Percentiles rank a stretch among this genome's conserved stretches.
These are phyloP conservation scores for Fusarium secorum DNA, from an alignment of 2,329 filamentous ascomycete species.

Conservation along the genomic window DNA sequence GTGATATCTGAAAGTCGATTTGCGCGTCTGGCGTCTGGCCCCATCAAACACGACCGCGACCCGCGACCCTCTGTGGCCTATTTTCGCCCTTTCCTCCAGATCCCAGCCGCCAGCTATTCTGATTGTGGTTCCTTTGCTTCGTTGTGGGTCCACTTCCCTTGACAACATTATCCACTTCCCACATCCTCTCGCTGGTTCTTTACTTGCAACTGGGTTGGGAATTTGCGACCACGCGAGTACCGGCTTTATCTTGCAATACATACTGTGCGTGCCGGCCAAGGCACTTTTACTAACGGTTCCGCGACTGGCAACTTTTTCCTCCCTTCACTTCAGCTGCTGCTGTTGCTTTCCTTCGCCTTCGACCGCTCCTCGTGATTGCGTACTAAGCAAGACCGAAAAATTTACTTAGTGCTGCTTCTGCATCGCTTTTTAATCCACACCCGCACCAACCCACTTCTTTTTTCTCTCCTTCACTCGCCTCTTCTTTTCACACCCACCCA, in stretches of 20 bases:
- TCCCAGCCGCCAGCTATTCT: conserved; percentile 42
- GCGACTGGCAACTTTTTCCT: conserved; percentile 13
- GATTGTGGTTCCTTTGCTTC: conserved; percentile 41
- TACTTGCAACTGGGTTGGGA: conserved; percentile 24
- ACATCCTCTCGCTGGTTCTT: conserved; percentile 23
- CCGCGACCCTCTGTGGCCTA: conserved; percentile 38
- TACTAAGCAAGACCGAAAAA: conserved; percentile 31
- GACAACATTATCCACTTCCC: conserved; percentile 40
- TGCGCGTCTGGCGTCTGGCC: conserved; percentile 43
- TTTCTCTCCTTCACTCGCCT: conserved; percentile 38
- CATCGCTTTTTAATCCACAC: conserved; percentile 34
- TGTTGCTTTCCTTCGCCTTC: conserved; percentile 14
- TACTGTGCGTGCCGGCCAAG: conserved; percentile 36
- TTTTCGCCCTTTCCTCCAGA: conserved; percentile 39
- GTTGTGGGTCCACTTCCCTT: conserved; percentile 41
- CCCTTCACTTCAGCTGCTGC: not conserved
- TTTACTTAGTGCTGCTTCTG: conserved; percentile 30
- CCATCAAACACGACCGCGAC: conserved; percentile 41
- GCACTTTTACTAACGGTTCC: conserved; percentile 38
- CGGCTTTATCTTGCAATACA: conserved; percentile 12
- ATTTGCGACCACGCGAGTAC: conserved; percentile 31
- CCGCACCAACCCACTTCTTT: conserved; percentile 37
- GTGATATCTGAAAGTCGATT: conserved; percentile 33
- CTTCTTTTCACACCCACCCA: conserved; percentile 35
- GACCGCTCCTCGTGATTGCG: conserved; percentile 21